phyloP scores from a whole-genome alignment of 169 alveolate genomes.

The Neospora caninum region DNA sequence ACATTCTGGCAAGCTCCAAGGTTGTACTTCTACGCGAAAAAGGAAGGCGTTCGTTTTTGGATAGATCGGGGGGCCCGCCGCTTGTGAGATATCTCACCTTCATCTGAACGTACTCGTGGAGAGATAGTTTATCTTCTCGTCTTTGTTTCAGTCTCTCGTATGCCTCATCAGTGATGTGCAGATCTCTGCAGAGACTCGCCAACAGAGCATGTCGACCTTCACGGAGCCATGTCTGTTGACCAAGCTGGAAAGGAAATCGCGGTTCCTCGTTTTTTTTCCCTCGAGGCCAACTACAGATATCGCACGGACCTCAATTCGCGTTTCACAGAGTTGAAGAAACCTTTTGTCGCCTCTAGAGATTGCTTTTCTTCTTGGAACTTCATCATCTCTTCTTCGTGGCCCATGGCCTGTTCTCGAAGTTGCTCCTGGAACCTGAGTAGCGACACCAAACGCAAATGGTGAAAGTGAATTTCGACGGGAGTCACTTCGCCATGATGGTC shows the following conservation, averaged over 20 bases:
- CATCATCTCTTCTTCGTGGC: background rate
- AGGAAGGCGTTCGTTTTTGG: too few relatives aligned
- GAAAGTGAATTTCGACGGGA: background rate
- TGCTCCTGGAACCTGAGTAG: background rate
- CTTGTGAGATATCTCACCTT: background rate
- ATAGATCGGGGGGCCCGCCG: too few relatives aligned
- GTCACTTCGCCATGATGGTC: background rate
- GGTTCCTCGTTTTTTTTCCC: too few relatives aligned
- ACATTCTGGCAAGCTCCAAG: too few relatives aligned
- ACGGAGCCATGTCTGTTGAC: too few relatives aligned
- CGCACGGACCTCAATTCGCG: background rate
- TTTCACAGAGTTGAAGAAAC: slow-evolving; percentile 16
- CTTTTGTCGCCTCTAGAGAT: background rate
- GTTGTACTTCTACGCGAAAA: too few relatives aligned
- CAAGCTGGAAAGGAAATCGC: too few relatives aligned
- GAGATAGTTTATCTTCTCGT: slow-evolving; percentile 18
- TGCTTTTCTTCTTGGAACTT: background rate
- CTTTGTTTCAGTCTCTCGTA: background rate
- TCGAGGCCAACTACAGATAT: too few relatives aligned
- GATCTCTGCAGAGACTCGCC: background rate
- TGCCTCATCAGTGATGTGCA: background rate
- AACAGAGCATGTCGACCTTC: too few relatives aligned
- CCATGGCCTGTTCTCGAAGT: background rate
- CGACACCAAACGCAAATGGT: background rate
- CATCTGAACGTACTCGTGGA: background rate